Evolutionary conservation across 768 basidiomycete species (phyloP).

Genomic region (Leccinum longicurvipes): DNA sequence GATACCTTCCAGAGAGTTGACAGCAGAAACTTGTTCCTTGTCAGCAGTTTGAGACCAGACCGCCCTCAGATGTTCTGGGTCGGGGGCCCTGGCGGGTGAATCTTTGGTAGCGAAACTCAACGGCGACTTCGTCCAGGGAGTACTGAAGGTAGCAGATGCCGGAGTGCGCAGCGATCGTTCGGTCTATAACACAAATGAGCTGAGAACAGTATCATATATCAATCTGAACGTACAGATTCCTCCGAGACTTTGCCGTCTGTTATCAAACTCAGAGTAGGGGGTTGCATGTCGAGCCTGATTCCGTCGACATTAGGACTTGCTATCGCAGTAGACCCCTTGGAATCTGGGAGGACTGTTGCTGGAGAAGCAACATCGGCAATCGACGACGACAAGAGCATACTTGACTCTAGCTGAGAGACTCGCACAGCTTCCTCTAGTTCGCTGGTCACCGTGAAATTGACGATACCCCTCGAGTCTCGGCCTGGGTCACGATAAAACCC

Average conservation of each 20-base stretch:
- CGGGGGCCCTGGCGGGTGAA: conserved; percentile 62
- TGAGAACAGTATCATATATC: background rate
- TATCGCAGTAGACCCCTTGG: conserved; percentile 6
- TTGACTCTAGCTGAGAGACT: conserved; percentile 13
- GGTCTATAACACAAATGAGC: conserved; percentile 29
- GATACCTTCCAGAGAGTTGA: conserved; percentile 83
- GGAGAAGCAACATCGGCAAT: conserved; percentile 9
- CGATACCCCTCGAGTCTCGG: conserved; percentile 45
- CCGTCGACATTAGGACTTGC: conserved; percentile 12
- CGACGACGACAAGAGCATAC: conserved; percentile 27
- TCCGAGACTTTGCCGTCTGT: conserved; percentile 51
- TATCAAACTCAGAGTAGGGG: conserved; percentile 22
- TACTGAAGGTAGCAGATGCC: conserved; percentile 34
- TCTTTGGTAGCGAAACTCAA: conserved; percentile 62
- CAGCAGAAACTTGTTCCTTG: conserved; percentile 59
- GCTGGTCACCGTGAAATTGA: conserved; percentile 77
- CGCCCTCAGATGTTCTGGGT: conserved; percentile 82
- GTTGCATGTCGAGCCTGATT: conserved; percentile 6
- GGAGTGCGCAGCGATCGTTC: conserved; percentile 49
- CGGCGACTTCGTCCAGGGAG: conserved; percentile 52
- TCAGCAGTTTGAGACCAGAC: conserved; percentile 80
- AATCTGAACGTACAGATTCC: conserved; percentile 45
- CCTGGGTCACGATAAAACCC: conserved; percentile 68
- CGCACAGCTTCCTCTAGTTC: conserved; percentile 51
- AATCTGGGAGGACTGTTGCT: conserved; percentile 1